Base-by-base conservation (phyloP, 202 grass and related monocot genomes). In the Musa balbisiana region DNA sequence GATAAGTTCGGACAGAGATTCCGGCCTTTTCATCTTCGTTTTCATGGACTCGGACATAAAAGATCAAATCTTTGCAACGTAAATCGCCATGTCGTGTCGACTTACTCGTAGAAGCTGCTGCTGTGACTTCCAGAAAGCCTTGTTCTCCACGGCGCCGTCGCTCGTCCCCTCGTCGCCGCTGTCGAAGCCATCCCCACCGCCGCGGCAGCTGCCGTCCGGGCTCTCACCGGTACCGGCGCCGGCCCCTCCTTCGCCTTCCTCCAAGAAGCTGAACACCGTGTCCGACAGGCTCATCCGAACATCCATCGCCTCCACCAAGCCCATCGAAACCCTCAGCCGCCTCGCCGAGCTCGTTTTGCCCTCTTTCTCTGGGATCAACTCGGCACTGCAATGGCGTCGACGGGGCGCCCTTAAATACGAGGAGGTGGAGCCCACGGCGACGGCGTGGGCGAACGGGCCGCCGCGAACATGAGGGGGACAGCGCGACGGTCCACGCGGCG, bases 111-210 rank as follows among this genome's bases (percentile, higher is more conserved):
- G 77, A 20, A 78, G 83, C 25, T 73, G 54, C 52, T 72, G 83
- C 51, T 93, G 85, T 12, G 76, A 58, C 63, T 84, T 62, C 87
- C 91, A 93, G 83, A 87, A 93, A 59, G 81, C 85, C 73, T 33
- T 68, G 27, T 69, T 77, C 67, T 77, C 67, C 10, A 50, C 58
- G 1, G 56, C 51, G 52, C 54, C 55, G 29, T 67, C 51, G 60
- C 50, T 5, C 50, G 3, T 43, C 3, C 60, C 78, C 55, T 52
- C 69, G 19, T 69, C 78, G 27, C 51, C 78, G 22, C 69, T 49
- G 11, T 73, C 59, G 43, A 59, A 19, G 20, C 24, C 64, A 15
- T 70, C 51, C 1, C 70, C 11, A 1, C 50, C n/a, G 1, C 52
- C 21, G 12, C 2, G 52, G n/a, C 12, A 73, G 71, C 71, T 56